Conservation (phyloP, 2,329 filamentous ascomycete species). For the Ploettnerulaceae sp. region DNA sequence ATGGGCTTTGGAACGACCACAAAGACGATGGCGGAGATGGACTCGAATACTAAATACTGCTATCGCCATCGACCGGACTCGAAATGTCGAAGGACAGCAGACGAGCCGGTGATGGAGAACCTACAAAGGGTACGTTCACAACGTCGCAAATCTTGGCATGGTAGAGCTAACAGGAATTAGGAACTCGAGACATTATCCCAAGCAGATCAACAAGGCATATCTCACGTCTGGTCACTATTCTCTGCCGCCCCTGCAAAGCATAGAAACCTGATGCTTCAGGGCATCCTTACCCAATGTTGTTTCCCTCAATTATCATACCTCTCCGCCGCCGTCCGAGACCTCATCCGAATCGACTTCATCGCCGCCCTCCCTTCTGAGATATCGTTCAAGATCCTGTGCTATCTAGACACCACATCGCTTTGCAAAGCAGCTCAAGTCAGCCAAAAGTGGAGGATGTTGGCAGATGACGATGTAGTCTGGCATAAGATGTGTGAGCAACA, state of each 20-base stretch:
- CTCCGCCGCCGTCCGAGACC: slow-evolving; percentile 82
- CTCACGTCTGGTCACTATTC: slow-evolving; percentile 96
- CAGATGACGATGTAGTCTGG: slow-evolving; percentile 98
- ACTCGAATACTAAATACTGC: slow-evolving; percentile 84
- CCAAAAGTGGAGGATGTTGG: slow-evolving; percentile 76
- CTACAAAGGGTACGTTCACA: slow-evolving; percentile 68
- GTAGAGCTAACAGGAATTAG: slow-evolving; percentile 38
- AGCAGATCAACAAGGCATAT: slow-evolving; percentile 89
- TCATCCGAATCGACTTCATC: slow-evolving; percentile 97
- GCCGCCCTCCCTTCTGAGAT: slow-evolving; percentile 84
- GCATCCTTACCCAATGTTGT: slow-evolving; percentile 93
- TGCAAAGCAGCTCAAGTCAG: slow-evolving; percentile 97
- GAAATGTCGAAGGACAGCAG: slow-evolving; percentile 86
- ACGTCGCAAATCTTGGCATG: background rate
- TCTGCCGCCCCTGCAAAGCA: slow-evolving; percentile 92
- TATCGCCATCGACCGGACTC: slow-evolving; percentile 92
- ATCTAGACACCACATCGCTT: slow-evolving; percentile 86
- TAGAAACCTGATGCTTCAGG: slow-evolving; percentile 92
- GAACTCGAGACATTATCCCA: slow-evolving; percentile 77
- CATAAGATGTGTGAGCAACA: slow-evolving; percentile 98
- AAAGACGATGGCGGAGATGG: slow-evolving; percentile 42
- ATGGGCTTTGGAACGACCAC: slow-evolving; percentile 46
- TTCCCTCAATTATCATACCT: slow-evolving; percentile 95
- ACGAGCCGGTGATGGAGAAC: slow-evolving; percentile 94
- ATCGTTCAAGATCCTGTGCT: slow-evolving; percentile 87